Evolutionary conservation across 1,284 basidiomycete genomes (phyloP).

Genomic region (Ustilago lituana): DNA sequence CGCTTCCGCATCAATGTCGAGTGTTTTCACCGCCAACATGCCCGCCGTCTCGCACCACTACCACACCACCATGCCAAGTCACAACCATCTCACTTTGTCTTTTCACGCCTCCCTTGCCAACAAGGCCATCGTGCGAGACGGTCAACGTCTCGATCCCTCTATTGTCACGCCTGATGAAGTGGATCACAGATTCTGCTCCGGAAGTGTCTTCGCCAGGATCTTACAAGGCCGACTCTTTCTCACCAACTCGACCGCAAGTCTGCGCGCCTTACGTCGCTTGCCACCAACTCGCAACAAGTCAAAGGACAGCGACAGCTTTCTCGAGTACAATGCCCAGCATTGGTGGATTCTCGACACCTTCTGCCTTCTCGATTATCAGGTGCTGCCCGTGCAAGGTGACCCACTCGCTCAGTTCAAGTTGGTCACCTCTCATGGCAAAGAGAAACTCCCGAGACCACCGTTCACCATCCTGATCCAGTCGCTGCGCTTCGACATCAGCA

Average conservation of each 20-base stretch:
- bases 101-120: no score
- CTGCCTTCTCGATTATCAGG: slow-evolving; percentile 30
- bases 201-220: slow-evolving; percentile 18
- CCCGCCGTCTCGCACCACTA: no score
- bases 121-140: slow-evolving; percentile 7
- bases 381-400: slow-evolving; percentile 16
- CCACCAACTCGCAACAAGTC: slow-evolving; percentile 1
- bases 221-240: slow-evolving; percentile 13
- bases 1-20: no score
- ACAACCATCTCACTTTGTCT: no score
- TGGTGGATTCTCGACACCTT: slow-evolving; percentile 15
- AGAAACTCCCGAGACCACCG: slow-evolving; percentile 24
- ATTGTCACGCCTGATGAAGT: slow-evolving; percentile 17
- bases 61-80: not conserved
- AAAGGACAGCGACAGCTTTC: slow-evolving; percentile 4
- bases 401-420: slow-evolving; percentile 25
- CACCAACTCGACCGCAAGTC: slow-evolving; percentile 2
- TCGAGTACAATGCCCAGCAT: not conserved
- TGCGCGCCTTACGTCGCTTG: slow-evolving; percentile 6
- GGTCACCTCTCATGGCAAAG: slow-evolving; percentile 22
- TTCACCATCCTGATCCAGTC: slow-evolving; percentile 12
- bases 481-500: slow-evolving; percentile 25
- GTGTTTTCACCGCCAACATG: no score
- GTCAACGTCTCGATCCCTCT: slow-evolving; percentile 22
- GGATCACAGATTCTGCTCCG: slow-evolving; percentile 13